Evolutionary conservation across 768 basidiomycete species (phyloP), one percentile per base, ranked within the genome.

Genomic region (Psilocybe sp.): DNA sequence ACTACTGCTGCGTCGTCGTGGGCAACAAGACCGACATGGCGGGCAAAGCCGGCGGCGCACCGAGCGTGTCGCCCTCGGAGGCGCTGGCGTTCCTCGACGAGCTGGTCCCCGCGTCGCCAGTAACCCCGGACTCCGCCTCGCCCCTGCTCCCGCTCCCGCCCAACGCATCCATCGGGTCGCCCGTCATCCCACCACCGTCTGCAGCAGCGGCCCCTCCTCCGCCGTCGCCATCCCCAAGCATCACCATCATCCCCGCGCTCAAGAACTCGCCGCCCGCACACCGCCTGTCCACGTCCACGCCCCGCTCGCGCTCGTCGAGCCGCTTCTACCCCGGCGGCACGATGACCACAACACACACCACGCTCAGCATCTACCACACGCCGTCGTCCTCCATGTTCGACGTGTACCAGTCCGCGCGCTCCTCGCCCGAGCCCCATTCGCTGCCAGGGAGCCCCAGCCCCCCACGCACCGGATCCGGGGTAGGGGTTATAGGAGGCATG

Each of bases 381-480:
- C 88, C 90, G 6, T 80, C 84, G 0, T 91, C 89, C 0, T 89
- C 87, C n/a, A 53, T 89, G 38, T 85, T 81, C 55, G 84, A 89
- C 54, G 82, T 60, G 3, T 87, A 72, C 53, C 74, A 80, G 15
- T 81, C 84, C 6, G 84, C 86, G 3, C 76, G 79, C 9, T 79
- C 80, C 3, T 84, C 85, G 2, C 82, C 82, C 0, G 71, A 75
- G 46, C 72, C 79, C 0, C 60, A 52, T 49, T 20, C 14, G n/a
- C n/a, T n/a, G n/a, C n/a, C n/a, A n/a, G n/a, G n/a, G 11, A 31
- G 38, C 23, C 23, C 12, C 33, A 28, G 7, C 9, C n/a, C 36
- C 13, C 34, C 31, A 18, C 12, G 46, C 40, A 14, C 40, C 13
- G 16, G 20, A 20, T 13, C n/a, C 4, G 13, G 20, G 13, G 33